A percentile compares a stretch with the other conserved stretches of the same genome.
These are phyloP conservation scores for Purshia tridentata DNA, from an alignment of 306 rosid genomes.

Conservation along the genomic window DNA sequence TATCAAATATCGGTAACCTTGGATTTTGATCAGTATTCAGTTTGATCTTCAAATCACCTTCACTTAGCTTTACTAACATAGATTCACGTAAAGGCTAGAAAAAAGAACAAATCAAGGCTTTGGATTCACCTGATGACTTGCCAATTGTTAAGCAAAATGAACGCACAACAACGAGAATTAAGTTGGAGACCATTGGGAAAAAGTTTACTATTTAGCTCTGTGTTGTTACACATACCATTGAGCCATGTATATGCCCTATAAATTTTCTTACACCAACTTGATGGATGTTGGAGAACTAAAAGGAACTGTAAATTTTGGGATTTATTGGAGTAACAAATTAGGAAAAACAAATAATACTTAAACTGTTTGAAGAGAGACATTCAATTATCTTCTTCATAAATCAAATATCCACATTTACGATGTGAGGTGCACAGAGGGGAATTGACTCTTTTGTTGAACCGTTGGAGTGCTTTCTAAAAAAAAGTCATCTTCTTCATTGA, in stretches of 20 bases:
- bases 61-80: no score
- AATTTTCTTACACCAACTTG: background rate
- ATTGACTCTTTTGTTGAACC: background rate
- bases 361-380: background rate
- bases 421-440: background rate
- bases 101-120: no score
- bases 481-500: background rate
- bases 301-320: background rate
- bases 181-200: no score
- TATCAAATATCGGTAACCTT: no score
- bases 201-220: background rate
- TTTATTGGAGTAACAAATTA: background rate
- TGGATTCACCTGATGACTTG: no score
- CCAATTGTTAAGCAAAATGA: no score
- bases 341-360: background rate
- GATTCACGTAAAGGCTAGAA: no score
- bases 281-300: background rate
- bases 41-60: no score
- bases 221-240: background rate
- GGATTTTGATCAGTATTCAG: no score
- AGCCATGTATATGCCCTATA: background rate
- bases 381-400: background rate
- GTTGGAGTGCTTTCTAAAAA: background rate
- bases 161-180: no score
- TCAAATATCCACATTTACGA: background rate